Conservation (phyloP, 2,329 filamentous ascomycete genomes). For the Xylaria sp. region DNA sequence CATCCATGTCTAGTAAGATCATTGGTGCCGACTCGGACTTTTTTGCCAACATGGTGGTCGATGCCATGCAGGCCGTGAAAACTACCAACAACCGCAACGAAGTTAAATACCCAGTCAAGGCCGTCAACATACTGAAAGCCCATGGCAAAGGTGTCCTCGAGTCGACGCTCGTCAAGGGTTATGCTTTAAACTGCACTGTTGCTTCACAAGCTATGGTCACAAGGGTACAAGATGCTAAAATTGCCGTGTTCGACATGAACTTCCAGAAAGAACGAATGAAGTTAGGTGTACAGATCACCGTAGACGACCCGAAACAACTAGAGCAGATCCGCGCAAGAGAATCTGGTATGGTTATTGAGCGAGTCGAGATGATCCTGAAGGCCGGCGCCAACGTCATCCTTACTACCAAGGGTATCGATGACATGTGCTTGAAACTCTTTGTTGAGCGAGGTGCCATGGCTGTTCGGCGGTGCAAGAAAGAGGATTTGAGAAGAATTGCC, state of each 20-base stretch:
- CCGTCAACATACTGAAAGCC: constrained; percentile 97
- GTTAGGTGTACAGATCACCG: constrained; percentile 96
- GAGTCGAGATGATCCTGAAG: constrained; percentile 97
- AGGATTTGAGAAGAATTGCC: constrained; percentile 94
- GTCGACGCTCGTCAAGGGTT: constrained; percentile 92
- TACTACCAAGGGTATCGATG: constrained; percentile 98
- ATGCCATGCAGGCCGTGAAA: constrained; percentile 96
- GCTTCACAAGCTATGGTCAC: constrained; percentile 99
- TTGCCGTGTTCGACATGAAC: constrained; percentile 97
- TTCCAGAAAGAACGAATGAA: constrained; percentile 99
- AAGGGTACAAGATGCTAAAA: constrained; percentile 91
- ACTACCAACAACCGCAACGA: constrained; percentile 90
- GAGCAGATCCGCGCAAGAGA: constrained; percentile 97
- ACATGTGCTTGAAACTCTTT: constrained; percentile 93
- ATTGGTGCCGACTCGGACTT: constrained; percentile 96
- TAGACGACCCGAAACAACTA: constrained; percentile 95
- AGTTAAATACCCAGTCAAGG: constrained; percentile 97
- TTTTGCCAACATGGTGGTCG: constrained; percentile 96
- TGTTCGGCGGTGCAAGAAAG: constrained; percentile 97
- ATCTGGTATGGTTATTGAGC: constrained; percentile 90
- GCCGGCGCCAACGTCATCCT: constrained; percentile 95
- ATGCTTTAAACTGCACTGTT: constrained; percentile 98
- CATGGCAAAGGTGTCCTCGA: constrained; percentile 93
- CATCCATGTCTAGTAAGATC: constrained; percentile 99
- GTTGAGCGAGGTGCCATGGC: constrained; percentile 96